Conservation (phyloP, 345 rosid species). For the Salix purpurea region DNA sequence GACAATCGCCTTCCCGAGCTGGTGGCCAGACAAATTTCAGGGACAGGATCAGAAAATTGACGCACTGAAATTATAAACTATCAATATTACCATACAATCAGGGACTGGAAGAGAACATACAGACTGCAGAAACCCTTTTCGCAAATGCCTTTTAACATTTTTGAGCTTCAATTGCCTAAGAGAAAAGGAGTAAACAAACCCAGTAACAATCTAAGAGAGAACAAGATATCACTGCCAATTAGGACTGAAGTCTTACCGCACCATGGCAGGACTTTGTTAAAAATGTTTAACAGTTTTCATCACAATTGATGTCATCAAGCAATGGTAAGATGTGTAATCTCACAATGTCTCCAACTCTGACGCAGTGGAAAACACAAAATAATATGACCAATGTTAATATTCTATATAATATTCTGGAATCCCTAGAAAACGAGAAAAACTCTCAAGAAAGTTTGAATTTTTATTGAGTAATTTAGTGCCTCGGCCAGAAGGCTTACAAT, state of each 20-base stretch:
- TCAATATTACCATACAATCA: slow-evolving; percentile 58
- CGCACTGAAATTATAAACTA: not conserved
- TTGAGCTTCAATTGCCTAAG: slow-evolving; percentile 56
- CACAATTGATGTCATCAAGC: not conserved
- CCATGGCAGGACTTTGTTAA: slow-evolving; percentile 68
- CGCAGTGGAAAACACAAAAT: not conserved
- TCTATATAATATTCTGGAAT: too few relatives aligned
- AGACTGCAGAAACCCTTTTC: slow-evolving; percentile 68
- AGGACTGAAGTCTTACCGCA: slow-evolving; percentile 47
- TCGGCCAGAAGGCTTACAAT: too few relatives aligned
- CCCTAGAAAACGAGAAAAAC: too few relatives aligned
- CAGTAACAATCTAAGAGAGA: not conserved
- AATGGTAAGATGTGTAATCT: not conserved
- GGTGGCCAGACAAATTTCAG: not conserved
- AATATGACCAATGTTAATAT: too few relatives aligned
- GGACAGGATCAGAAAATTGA: not conserved
- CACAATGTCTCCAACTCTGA: slow-evolving; percentile 66
- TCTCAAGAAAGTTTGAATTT: too few relatives aligned
- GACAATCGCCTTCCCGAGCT: slow-evolving; percentile 85
- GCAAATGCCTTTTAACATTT: slow-evolving; percentile 54
- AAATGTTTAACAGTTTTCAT: not conserved
- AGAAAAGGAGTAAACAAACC: not conserved
- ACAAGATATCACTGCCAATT: too few relatives aligned
- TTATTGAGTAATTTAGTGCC: too few relatives aligned
- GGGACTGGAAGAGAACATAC: slow-evolving; percentile 72